phyloP scores from a whole-genome alignment of 495 filamentous ascomycete genomes.

The Rhypophila decipiens region DNA sequence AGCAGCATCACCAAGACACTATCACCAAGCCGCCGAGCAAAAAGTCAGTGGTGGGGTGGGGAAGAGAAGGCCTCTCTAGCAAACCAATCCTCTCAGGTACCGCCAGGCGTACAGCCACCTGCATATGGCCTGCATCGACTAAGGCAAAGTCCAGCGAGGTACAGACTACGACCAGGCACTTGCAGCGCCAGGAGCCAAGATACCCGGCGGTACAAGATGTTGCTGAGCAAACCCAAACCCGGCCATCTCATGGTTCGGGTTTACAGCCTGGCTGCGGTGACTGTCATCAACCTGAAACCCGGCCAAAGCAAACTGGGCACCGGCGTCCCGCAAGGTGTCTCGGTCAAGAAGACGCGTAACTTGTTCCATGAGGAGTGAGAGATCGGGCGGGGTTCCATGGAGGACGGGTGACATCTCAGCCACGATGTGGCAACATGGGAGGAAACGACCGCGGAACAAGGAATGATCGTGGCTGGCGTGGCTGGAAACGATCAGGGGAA shows the following conservation, averaged over 20 bases:
- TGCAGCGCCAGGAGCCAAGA: neutral
- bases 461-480: no score
- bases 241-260: neutral
- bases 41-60: conserved; percentile 9
- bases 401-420: no score
- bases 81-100: conserved; percentile 10
- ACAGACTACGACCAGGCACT: conserved; percentile 2
- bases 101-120: conserved; percentile 7
- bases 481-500: no score
- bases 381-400: no score
- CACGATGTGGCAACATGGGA: no score
- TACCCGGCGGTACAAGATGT: no score
- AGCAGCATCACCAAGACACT: neutral
- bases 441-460: no score
- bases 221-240: no score
- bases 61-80: neutral
- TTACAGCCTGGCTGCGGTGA: conserved; percentile 1
- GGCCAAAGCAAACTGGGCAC: conserved; percentile 9
- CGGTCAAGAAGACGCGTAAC: no score
- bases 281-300: conserved; percentile 12
- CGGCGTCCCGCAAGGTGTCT: no score
- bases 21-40: no score
- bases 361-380: no score
- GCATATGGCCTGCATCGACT: conserved; percentile 12
- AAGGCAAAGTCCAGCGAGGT: conserved; percentile 10